phyloP scores from a whole-genome alignment of 2,329 filamentous ascomycete species.

The Scedosporium dehoogii region DNA sequence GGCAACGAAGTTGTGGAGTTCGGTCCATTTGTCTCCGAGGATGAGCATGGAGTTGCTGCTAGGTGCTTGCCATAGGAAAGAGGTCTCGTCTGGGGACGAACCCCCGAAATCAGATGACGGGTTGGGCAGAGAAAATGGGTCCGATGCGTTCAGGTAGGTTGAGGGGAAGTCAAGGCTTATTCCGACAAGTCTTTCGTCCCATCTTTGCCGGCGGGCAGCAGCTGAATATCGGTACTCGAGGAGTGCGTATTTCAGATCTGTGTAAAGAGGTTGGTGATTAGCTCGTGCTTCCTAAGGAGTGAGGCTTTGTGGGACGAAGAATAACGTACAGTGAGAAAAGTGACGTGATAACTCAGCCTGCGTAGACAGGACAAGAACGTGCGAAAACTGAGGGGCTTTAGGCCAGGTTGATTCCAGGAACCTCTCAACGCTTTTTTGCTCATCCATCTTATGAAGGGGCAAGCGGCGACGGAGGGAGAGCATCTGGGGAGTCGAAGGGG shows the following conservation, averaged over 20 bases:
- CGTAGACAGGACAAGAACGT: constrained; percentile 77
- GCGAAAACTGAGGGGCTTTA: constrained; percentile 47
- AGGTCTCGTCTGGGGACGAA: constrained; percentile 26
- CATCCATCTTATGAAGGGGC: constrained; percentile 43
- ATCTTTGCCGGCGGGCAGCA: constrained; percentile 27
- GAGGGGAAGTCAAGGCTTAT: constrained; percentile 70
- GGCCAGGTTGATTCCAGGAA: constrained; percentile 89
- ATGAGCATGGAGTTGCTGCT: constrained; percentile 74
- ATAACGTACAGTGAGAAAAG: constrained; percentile 63
- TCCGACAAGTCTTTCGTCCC: constrained; percentile 55
- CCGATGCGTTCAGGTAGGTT: constrained; percentile 49
- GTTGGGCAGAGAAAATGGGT: constrained; percentile 37
- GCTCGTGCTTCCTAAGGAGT: neutral
- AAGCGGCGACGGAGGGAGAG: constrained; percentile 71
- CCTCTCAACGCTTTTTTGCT: constrained; percentile 62
- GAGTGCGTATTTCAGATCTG: constrained; percentile 65
- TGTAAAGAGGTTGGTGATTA: constrained; percentile 10
- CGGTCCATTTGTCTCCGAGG: constrained; percentile 77
- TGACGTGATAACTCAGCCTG: constrained; percentile 69
- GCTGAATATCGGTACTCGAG: constrained; percentile 69
- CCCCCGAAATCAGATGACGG: constrained; percentile 20
- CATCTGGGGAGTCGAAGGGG: constrained; percentile 34
- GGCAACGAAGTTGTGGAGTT: constrained; percentile 72
- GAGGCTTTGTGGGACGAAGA: neutral
- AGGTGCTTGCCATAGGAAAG: constrained; percentile 80